phyloP scores from a whole-genome alignment of 2,329 filamentous ascomycete species.

The Epichloe baconii region DNA sequence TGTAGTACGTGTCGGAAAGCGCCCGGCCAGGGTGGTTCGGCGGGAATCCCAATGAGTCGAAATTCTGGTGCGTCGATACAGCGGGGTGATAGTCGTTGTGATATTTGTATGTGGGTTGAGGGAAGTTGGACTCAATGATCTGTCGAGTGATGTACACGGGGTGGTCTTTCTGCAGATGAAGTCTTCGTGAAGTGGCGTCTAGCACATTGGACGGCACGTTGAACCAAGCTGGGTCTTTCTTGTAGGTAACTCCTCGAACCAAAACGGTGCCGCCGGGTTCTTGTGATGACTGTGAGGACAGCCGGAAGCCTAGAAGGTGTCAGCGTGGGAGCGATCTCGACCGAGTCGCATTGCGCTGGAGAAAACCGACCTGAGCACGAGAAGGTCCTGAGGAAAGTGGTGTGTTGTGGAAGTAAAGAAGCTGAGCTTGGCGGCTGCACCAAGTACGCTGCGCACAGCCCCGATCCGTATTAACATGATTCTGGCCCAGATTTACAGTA shows the following conservation, averaged over 20 bases:
- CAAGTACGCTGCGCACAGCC: constrained; percentile 16
- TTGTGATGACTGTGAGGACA: background rate
- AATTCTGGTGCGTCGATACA: constrained; percentile 77
- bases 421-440: constrained; percentile 11
- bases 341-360: background rate
- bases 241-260: constrained; percentile 51
- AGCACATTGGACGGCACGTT: constrained; percentile 71
- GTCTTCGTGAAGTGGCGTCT: constrained; percentile 55
- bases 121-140: constrained; percentile 84
- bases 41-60: constrained; percentile 92
- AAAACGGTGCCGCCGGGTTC: background rate
- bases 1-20: constrained; percentile 87
- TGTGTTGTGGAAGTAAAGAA: constrained; percentile 4
- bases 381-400: background rate
- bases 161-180: constrained; percentile 88
- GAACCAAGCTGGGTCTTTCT: constrained; percentile 63
- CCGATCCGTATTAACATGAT: constrained; percentile 15
- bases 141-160: constrained; percentile 82
- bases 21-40: constrained; percentile 76
- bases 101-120: constrained; percentile 55
- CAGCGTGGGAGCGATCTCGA: background rate
- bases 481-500: background rate
- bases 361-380: constrained; percentile 4
- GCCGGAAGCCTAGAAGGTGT: background rate
- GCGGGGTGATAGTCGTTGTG: constrained; percentile 73